Evolutionary conservation across 495 filamentous ascomycete genomes (phyloP).

Genomic region (Penicillium flavigenum): DNA sequence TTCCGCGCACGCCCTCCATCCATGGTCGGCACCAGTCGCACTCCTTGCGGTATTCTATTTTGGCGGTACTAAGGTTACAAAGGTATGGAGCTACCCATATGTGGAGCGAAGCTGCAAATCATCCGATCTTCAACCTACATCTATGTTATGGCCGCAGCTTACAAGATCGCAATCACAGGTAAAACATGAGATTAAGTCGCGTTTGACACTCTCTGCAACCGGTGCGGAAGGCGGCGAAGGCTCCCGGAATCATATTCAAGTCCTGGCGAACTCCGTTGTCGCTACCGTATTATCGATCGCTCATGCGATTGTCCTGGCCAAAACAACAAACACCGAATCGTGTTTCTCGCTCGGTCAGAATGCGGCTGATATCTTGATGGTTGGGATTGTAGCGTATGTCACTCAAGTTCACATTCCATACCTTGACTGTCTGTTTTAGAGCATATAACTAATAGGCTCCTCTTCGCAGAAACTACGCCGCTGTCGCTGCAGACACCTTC

Average conservation of each 20-base stretch:
- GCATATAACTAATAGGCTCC: not conserved
- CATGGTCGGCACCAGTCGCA: constrained; percentile 84
- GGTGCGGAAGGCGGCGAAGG: constrained; percentile 75
- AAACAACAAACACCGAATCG: constrained; percentile 16
- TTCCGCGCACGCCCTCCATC: constrained; percentile 77
- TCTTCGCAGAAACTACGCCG: constrained; percentile 70
- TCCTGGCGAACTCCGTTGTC: constrained; percentile 81
- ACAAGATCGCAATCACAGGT: constrained; percentile 46
- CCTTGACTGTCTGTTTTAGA: not conserved
- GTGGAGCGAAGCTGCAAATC: not conserved
- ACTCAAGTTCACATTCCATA: not conserved
- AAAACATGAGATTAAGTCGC: constrained; percentile 82
- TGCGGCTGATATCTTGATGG: constrained; percentile 50
- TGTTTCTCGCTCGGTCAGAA: constrained; percentile 40
- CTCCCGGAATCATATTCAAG: constrained; percentile 80
- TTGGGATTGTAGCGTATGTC: constrained; percentile 57
- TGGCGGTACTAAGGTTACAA: constrained; percentile 78
- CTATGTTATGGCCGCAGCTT: constrained; percentile 2
- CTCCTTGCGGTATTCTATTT: constrained; percentile 85
- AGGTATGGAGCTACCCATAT: constrained; percentile 45
- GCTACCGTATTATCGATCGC: constrained; percentile 71
- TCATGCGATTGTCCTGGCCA: constrained; percentile 63
- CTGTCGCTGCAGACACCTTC: constrained; percentile 90
- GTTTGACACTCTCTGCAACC: constrained; percentile 71
- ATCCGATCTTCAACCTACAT: not conserved